Percentiles rank a stretch among this genome's conserved stretches.
Conservation (phyloP, 352 stramenopile species). For the Thalassiosira hispida region DNA sequence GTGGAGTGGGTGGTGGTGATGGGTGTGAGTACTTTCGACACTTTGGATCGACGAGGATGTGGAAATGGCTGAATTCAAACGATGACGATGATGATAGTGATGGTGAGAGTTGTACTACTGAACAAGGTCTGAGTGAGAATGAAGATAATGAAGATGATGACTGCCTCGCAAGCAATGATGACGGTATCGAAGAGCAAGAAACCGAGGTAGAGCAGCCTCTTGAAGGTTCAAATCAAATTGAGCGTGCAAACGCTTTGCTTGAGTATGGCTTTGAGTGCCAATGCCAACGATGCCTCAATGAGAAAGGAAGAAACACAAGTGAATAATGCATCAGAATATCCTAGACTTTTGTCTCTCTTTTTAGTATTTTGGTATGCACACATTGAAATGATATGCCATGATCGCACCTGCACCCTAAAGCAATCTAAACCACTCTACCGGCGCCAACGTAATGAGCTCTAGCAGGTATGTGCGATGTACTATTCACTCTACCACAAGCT, state of each 20-base stretch:
- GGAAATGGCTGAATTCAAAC: constrained; percentile 48
- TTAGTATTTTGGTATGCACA: too few species aligned
- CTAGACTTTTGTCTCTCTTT: too few species aligned
- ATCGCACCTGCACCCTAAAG: too few species aligned
- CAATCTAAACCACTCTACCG: too few species aligned
- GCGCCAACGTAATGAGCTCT: too few species aligned
- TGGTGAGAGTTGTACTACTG: neutral
- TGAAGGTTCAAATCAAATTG: constrained; percentile 21
- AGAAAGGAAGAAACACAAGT: too few species aligned
- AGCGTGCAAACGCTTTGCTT: constrained; percentile 23
- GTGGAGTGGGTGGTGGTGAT: constrained; percentile 24
- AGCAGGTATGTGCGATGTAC: too few species aligned
- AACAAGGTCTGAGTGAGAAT: constrained; percentile 18
- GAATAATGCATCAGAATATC: too few species aligned
- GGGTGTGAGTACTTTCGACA: constrained; percentile 28
- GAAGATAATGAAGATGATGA: constrained; percentile 16
- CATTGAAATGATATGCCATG: too few species aligned
- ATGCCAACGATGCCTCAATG: constrained; percentile 28
- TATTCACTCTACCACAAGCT: too few species aligned
- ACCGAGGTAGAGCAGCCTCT: constrained; percentile 2
- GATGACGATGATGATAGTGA: constrained; percentile 21
- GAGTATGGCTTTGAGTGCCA: constrained; percentile 49
- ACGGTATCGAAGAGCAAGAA: constrained; percentile 12
- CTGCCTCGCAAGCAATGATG: constrained; percentile 1
- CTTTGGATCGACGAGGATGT: constrained; percentile 42